phyloP scores from a whole-genome alignment of 1,139 yeast genomes.

The Hyphopichia khmerensis region DNA sequence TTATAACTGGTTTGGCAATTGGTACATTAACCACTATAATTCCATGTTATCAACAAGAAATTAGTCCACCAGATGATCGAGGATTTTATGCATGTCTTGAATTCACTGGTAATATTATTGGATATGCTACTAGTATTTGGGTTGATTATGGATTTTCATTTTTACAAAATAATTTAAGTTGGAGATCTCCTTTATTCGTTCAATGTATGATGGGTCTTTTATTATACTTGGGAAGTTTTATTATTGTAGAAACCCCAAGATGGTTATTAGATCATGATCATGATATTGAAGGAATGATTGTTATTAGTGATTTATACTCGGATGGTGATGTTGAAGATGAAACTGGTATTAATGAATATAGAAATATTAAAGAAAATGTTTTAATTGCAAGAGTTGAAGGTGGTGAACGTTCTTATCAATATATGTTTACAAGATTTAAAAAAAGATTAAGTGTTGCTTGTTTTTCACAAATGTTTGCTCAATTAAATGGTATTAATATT shows the following conservation, averaged over 20 bases:
- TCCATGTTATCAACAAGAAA: conserved; percentile 93
- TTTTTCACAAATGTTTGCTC: conserved; percentile 90
- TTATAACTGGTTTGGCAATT: conserved; percentile 83
- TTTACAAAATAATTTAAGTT: conserved; percentile 52
- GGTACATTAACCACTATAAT: conserved; percentile 90
- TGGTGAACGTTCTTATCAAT: conserved; percentile 58
- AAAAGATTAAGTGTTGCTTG: conserved; percentile 85
- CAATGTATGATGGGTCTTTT: conserved; percentile 76
- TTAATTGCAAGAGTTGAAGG: conserved; percentile 76
- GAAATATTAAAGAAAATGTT: conserved; percentile 45
- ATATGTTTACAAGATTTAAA: conserved; percentile 63
- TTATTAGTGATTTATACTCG: conserved; percentile 46
- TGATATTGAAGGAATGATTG: conserved; percentile 76
- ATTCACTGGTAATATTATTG: conserved; percentile 87
- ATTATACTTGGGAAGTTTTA: conserved; percentile 67
- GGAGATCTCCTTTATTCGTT: conserved; percentile 78
- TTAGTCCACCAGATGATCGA: conserved; percentile 84
- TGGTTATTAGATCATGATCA: conserved; percentile 88
- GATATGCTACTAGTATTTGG: conserved; percentile 88
- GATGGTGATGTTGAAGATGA: conserved; percentile 56
- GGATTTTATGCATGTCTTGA: conserved; percentile 90
- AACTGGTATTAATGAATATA: conserved; percentile 58
- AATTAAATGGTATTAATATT: conserved; percentile 88
- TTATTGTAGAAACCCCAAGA: conserved; percentile 85
- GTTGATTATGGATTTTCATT: conserved; percentile 79